Percentiles rank a stretch among this genome's conserved stretches.
phyloP scores from a whole-genome alignment of 345 rosid genomes.

The Rubroshorea leprosula region DNA sequence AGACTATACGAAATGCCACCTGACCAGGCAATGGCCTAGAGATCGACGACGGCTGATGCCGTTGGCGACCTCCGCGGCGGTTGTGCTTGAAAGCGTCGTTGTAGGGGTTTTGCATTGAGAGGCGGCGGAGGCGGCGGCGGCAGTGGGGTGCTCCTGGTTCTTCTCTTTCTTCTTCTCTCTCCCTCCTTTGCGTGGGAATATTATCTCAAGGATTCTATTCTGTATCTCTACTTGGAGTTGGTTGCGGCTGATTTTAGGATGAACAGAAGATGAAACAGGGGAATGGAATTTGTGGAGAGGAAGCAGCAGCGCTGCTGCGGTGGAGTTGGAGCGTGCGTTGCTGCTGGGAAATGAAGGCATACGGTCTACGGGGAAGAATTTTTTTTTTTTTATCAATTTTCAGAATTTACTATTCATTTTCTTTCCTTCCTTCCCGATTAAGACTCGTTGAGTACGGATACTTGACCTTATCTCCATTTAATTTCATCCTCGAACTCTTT shows the following conservation, averaged over 20 bases:
- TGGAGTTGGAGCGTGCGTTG: neutral
- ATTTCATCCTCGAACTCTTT: too few relatives aligned
- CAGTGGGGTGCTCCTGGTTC: too few relatives aligned
- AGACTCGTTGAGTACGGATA: too few relatives aligned
- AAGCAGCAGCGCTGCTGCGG: neutral
- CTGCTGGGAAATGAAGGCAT: neutral
- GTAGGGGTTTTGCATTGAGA: conserved; percentile 24
- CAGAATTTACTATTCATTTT: too few relatives aligned
- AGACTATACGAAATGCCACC: conserved; percentile 33
- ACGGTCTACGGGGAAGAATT: neutral
- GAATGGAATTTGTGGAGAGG: neutral
- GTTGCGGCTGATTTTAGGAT: neutral
- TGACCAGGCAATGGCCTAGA: conserved; percentile 20
- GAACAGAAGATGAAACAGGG: neutral
- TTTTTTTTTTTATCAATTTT: too few relatives aligned
- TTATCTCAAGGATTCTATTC: neutral
- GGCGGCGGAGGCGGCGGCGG: neutral
- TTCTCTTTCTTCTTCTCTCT: neutral
- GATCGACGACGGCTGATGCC: conserved; percentile 8
- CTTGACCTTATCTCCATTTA: too few relatives aligned
- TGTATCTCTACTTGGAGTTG: neutral
- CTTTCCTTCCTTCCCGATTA: too few relatives aligned
- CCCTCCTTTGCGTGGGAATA: neutral
- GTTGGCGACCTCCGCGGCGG: conserved; percentile 9
- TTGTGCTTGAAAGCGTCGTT: conserved; percentile 9